Conservation (phyloP, 169 alveolate genomes). For the Pseudocohnilembus persalinus region DNA sequence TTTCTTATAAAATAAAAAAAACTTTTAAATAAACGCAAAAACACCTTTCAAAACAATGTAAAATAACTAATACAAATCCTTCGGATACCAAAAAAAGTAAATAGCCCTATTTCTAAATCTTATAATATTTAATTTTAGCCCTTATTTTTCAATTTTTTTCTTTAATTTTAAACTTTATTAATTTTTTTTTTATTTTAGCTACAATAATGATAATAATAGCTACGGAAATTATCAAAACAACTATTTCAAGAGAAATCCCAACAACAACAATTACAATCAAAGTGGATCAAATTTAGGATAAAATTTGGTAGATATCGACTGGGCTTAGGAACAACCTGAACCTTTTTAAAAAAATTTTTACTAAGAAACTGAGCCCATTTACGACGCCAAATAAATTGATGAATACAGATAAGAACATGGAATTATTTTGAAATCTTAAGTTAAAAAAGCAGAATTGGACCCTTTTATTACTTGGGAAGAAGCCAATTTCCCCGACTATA, state of each 20-base stretch:
- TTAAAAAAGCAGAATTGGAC: conserved; percentile 89
- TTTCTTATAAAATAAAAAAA: no score
- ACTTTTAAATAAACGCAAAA: no score
- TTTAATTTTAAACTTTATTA: no score
- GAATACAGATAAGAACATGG: conserved; percentile 76
- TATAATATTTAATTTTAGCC: no score
- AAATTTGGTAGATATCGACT: conserved; percentile 78
- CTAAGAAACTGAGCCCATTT: conserved; percentile 83
- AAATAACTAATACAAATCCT: no score
- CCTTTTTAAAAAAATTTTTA: conserved; percentile 94
- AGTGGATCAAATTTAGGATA: conserved; percentile 55
- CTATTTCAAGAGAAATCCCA: not conserved
- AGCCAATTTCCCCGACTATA: conserved; percentile 93
- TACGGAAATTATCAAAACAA: not conserved
- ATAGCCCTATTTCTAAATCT: no score
- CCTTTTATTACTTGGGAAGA: conserved; percentile 91
- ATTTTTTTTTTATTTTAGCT: no score
- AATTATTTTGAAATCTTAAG: conserved; percentile 86
- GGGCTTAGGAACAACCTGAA: conserved; percentile 81
- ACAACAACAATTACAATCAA: not conserved
- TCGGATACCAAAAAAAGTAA: no score
- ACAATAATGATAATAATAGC: no score
- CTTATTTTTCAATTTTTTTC: no score
- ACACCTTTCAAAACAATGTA: no score
- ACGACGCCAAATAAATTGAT: conserved; percentile 86